Evolutionary conservation across 495 filamentous ascomycete genomes (phyloP).

Genomic region (Aspergillus bridgeri): DNA sequence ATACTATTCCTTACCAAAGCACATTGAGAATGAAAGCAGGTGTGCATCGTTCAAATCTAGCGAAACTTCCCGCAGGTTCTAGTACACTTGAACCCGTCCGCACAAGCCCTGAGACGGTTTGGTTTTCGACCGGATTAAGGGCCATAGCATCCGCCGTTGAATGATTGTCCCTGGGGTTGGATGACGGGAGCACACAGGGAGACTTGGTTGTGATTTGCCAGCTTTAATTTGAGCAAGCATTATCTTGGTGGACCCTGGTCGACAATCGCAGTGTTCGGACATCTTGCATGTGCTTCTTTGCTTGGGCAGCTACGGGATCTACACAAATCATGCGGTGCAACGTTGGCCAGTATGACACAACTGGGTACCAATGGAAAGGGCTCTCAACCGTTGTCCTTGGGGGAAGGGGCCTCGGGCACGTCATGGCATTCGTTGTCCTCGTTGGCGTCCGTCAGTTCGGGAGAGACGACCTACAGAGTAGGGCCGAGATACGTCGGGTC

Average conservation of each 20-base stretch:
- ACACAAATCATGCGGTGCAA: constrained; percentile 25
- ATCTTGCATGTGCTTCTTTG: constrained; percentile 20
- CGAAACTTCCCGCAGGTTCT: neutral
- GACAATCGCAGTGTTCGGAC: constrained; percentile 17
- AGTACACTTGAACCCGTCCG: constrained; percentile 1
- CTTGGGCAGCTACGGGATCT: constrained; percentile 29
- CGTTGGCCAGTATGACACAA: constrained; percentile 16
- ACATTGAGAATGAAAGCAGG: constrained; percentile 18
- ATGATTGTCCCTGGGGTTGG: constrained; percentile 13
- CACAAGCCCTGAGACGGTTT: constrained; percentile 3
- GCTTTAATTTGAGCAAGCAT: constrained; percentile 11
- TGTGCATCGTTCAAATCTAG: constrained; percentile 1
- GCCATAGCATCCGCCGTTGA: constrained; percentile 11
- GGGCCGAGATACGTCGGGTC: constrained; percentile 1
- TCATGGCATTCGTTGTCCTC: constrained; percentile 20
- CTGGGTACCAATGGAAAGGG: constrained; percentile 12
- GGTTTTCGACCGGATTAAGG: constrained; percentile 6
- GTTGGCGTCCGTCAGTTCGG: neutral
- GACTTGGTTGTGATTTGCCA: constrained; percentile 16
- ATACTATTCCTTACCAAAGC: constrained; percentile 11
- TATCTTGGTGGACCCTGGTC: constrained; percentile 24
- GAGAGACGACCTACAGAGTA: too few relatives aligned
- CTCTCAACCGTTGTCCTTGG: constrained; percentile 9
- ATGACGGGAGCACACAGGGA: constrained; percentile 12
- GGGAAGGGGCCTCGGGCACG: constrained; percentile 13